Evolutionary conservation across 2,329 filamentous ascomycete genomes (phyloP), one percentile per base, ranked within the genome.

Genomic region (Colletotrichum destructivum): DNA sequence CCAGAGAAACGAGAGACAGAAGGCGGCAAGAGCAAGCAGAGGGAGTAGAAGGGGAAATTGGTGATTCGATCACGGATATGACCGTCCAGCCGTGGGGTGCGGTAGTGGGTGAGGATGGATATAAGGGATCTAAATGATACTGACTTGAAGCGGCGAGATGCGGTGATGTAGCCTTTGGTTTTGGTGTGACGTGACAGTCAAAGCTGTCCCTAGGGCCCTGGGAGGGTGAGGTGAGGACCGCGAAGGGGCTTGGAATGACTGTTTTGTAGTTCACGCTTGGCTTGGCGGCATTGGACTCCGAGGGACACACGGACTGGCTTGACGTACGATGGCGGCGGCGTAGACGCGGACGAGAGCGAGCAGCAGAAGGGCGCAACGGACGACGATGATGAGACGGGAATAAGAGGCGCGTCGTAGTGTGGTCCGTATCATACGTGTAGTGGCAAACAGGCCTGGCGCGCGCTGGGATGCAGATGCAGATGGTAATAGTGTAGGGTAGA

Each of bases 251-350:
- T 62, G 18, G 15, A 26, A 51, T 57, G 51, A 51, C 44, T 59
- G 46, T 51, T 26, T 40, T 42, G 46, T 13, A 11, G 31, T 62
- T 71, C 68, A 71, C 51, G 35, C 42, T 31, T 40, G 51, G 31
- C 51, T 21, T 60, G 64, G 57, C 44, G 23, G 26, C 63, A 68
- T 71, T 31, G 51, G 46, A 38, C 56, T 56, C n/a, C 35, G 60
- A 40, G 60, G 49, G 44, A 51, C 54, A 21, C 44, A 66, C 42
- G 62, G 64, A 51, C 44, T n/a, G 35, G 35, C 35, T 38, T 38
- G 60, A 52, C 35, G 46, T 47, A 40, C 5, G 60, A 62, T 42
- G 47, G 46, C 47, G 47, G 46, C 38, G 31, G 31, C 35, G 46
- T 21, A 13, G 59, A 51, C n/a, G 31, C 9, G 23, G 35, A 40